Conservation (phyloP, 1,284 basidiomycete species). For the Tylopilus sp. region DNA sequence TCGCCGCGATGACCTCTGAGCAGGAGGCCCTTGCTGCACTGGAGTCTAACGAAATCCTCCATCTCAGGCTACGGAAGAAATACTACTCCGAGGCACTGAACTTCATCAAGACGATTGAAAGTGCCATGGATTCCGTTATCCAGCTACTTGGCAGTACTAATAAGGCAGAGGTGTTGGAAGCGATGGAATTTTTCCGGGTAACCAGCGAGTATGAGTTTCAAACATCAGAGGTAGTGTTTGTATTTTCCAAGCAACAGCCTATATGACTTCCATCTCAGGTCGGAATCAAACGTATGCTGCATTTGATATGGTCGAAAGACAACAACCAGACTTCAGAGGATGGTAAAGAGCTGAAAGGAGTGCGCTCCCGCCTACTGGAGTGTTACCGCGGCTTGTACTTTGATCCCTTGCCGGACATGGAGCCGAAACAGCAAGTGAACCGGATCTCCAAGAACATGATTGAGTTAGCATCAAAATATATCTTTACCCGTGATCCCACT, state of each 20-base stretch:
- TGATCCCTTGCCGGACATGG: constrained; percentile 67
- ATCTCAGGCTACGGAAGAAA: constrained; percentile 77
- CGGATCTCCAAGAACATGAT: constrained; percentile 99
- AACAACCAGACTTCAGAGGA: constrained; percentile 82
- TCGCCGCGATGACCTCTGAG: constrained; percentile 60
- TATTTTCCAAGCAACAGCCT: neutral
- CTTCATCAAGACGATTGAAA: constrained; percentile 84
- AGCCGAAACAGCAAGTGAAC: constrained; percentile 83
- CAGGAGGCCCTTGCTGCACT: constrained; percentile 64
- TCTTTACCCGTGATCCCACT: neutral
- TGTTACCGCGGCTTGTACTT: constrained; percentile 91
- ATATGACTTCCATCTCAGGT: constrained; percentile 38
- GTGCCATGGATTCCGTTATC: constrained; percentile 70
- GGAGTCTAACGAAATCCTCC: constrained; percentile 62
- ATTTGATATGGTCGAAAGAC: constrained; percentile 97
- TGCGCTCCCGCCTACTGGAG: constrained; percentile 85
- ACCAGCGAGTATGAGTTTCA: constrained; percentile 82
- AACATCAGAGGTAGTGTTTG: constrained; percentile 59
- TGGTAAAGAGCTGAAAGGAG: constrained; percentile 85
- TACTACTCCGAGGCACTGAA: constrained; percentile 85
- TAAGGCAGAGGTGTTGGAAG: constrained; percentile 92
- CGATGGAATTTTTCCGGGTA: constrained; percentile 92
- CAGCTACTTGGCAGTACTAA: constrained; percentile 86
- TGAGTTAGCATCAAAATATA: constrained; percentile 54
- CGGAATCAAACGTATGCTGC: constrained; percentile 95